These are phyloP conservation scores for Plicaturopsis crispa DNA, from an alignment of 768 basidiomycete genomes.

Conservation along the genomic window DNA sequence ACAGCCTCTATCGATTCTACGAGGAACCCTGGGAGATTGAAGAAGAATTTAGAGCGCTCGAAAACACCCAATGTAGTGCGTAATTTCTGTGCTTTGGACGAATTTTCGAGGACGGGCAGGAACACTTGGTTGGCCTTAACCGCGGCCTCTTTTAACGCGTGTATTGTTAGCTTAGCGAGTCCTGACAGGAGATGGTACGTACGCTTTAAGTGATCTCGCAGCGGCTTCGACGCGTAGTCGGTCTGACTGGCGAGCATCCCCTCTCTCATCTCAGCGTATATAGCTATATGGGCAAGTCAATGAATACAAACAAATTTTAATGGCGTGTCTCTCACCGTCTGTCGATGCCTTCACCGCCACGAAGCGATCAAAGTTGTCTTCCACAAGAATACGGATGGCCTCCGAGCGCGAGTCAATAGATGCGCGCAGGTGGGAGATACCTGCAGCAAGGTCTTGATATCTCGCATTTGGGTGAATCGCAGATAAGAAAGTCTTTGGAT, in stretches of 20 bases:
- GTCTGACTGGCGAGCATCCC: slow-evolving; percentile 68
- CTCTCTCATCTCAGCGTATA: slow-evolving; percentile 91
- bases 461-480: slow-evolving; percentile 91
- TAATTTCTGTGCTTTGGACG: slow-evolving; percentile 88
- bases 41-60: slow-evolving; percentile 95
- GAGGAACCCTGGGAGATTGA: slow-evolving; percentile 91
- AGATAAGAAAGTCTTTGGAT: slow-evolving; percentile 90
- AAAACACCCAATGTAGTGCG: slow-evolving; percentile 92
- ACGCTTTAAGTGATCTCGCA: slow-evolving; percentile 86
- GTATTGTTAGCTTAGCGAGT: neutral
- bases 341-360: slow-evolving; percentile 95
- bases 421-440: slow-evolving; percentile 63
- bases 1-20: slow-evolving; percentile 87
- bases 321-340: slow-evolving; percentile 53
- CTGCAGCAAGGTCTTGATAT: slow-evolving; percentile 81
- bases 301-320: neutral
- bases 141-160: slow-evolving; percentile 56
- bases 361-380: slow-evolving; percentile 97
- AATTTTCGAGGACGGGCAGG: slow-evolving; percentile 91
- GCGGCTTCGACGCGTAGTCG: slow-evolving; percentile 77
- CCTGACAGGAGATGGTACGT: neutral
- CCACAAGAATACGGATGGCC: slow-evolving; percentile 90
- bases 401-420: slow-evolving; percentile 89
- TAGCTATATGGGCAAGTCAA: slow-evolving; percentile 58
- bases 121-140: slow-evolving; percentile 94